A percentile compares a stretch with the other conserved stretches of the same genome.
These are phyloP conservation scores for Boletus huronensis DNA, from an alignment of 768 basidiomycete species.

Conservation along the genomic window DNA sequence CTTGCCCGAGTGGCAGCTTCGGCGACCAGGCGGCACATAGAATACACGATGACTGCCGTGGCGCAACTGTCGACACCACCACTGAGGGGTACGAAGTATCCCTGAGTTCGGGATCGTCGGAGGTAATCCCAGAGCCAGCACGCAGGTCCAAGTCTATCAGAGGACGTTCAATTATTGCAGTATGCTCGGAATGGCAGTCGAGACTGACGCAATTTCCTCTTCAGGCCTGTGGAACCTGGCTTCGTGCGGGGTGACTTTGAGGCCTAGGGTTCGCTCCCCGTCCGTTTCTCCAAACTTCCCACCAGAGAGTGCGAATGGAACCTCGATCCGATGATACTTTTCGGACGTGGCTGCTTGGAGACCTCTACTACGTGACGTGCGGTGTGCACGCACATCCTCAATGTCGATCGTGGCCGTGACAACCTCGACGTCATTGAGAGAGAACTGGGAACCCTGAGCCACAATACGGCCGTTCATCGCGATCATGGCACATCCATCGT, in stretches of 20 bases:
- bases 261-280: slow-evolving; percentile 45
- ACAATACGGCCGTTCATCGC: slow-evolving; percentile 90
- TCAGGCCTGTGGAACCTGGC: slow-evolving; percentile 76
- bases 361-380: slow-evolving; percentile 77
- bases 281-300: slow-evolving; percentile 67
- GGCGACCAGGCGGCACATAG: slow-evolving; percentile 90
- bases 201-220: slow-evolving; percentile 92
- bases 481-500: slow-evolving; percentile 96
- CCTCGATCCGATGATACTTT: slow-evolving; percentile 77
- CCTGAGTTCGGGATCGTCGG: slow-evolving; percentile 86
- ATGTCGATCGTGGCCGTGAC: slow-evolving; percentile 94
- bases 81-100: slow-evolving; percentile 93
- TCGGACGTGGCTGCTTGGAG: slow-evolving; percentile 83
- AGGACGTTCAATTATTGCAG: not conserved
- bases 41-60: slow-evolving; percentile 91
- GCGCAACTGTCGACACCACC: slow-evolving; percentile 98
- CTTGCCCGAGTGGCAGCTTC: slow-evolving; percentile 75
- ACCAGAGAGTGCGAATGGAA: slow-evolving; percentile 72
- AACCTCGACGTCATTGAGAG: slow-evolving; percentile 92
- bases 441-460: slow-evolving; percentile 97
- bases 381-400: slow-evolving; percentile 91
- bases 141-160: slow-evolving; percentile 82
- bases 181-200: not conserved
- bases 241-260: slow-evolving; percentile 43
- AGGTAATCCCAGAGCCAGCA: slow-evolving; percentile 99